A percentile compares a stretch with the other conserved stretches of the same genome.
Conservation (phyloP, 768 basidiomycete genomes). For the Lactarius hatsudake region DNA sequence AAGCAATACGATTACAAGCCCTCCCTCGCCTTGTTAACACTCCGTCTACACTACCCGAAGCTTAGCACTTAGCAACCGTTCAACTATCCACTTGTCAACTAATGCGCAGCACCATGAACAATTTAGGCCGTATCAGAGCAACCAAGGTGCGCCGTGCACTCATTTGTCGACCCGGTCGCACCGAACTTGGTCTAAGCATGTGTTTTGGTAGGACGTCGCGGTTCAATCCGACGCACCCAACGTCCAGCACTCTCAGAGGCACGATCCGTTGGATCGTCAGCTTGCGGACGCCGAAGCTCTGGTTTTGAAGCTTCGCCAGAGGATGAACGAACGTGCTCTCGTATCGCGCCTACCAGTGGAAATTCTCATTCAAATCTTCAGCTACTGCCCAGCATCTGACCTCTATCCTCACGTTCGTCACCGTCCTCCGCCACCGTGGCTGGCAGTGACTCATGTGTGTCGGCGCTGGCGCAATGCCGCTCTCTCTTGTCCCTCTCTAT, state of each 20-base stretch:
- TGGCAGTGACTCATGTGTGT: constrained; percentile 24
- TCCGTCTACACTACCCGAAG: not conserved
- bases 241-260: not conserved
- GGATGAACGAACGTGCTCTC: constrained; percentile 22
- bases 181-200: not conserved
- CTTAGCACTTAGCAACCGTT: not conserved
- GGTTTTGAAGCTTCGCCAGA: constrained; percentile 15
- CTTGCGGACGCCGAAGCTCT: constrained; percentile 14
- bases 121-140: not conserved
- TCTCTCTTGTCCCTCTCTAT: constrained; percentile 19
- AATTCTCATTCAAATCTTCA: constrained; percentile 22
- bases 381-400: constrained; percentile 22
- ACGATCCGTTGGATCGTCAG: constrained; percentile 14
- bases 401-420: constrained; percentile 16
- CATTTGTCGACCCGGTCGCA: not conserved
- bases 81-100: not conserved
- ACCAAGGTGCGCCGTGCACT: constrained; percentile 10
- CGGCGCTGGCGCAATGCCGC: constrained; percentile 24
- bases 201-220: constrained; percentile 21
- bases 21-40: not conserved
- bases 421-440: constrained; percentile 20
- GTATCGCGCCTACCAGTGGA: constrained; percentile 24
- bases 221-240: constrained; percentile 9
- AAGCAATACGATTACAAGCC: not conserved
- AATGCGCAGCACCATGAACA: not conserved